Base-by-base conservation (phyloP, 1,139 yeast species). In the Nematodospora anomalae region DNA sequence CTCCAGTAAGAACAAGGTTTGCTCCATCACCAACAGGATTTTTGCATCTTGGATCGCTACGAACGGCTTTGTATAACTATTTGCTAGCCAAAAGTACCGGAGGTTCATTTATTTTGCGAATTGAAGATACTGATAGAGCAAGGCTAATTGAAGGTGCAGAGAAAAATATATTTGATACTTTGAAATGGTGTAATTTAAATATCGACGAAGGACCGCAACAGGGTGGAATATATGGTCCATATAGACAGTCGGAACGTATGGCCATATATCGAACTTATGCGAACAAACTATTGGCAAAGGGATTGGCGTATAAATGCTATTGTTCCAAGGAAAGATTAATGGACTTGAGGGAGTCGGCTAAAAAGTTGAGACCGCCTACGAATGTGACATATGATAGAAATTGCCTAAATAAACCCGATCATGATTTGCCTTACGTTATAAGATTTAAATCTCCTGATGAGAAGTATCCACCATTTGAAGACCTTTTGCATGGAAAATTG, bases 21-120 rank as follows among this genome's bases (percentile, higher is more conserved):
- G 99, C 99, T 0, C 98, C 99, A 1, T 90, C 97, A 2, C 99
- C 99, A 1, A 92, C 99, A 0, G 99, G 99, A 0, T 77, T 76
- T 45, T 69, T 94, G 26, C 99, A 92, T 57, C 59, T 94, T 40
- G 99, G 99, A 0, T 89, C 97, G 0, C 59, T 94, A 33, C 66
- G 99, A 54, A 92, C 99, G 0, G 97, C 98, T 0, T 60, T 92
- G 20, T 94, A 88, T 62, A 94, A 92, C 57, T 92, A 83, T 52
- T 60, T 92, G 21, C 64, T 87, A 16, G 97, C 98, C 1, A 79
- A 71, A 48, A 74, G 76, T 40, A 87, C 96, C 0, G 78, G 79
- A 0, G 98, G 98, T 0, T 76, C 78, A 48, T 94, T 92, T 51
- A 47, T 94, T 4, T 60, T 92, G 14, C 71, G 99, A 30, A 60